These are phyloP conservation scores for Rosa chinensis DNA, from an alignment of 306 rosid species.

Conservation along the genomic window DNA sequence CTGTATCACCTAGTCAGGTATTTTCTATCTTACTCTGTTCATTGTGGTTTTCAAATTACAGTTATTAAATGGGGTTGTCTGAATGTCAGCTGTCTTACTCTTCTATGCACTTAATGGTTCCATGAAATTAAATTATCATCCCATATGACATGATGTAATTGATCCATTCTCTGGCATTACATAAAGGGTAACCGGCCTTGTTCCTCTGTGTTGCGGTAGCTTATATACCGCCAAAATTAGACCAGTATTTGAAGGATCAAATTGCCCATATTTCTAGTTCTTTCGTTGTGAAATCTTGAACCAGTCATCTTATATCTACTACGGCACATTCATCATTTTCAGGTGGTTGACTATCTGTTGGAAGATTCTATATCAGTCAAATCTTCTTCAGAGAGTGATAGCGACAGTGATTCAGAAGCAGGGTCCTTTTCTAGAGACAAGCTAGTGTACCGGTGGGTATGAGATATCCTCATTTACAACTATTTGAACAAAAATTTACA, in stretches of 20 bases:
- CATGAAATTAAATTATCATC: background rate
- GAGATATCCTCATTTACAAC: too few species aligned
- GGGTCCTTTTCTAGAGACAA: conserved; percentile 39
- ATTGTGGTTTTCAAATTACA: background rate
- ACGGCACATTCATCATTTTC: conserved; percentile 12
- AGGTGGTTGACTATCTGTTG: conserved; percentile 70
- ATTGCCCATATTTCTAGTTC: background rate
- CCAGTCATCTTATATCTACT: background rate
- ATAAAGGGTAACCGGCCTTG: background rate
- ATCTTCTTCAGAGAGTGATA: conserved; percentile 78
- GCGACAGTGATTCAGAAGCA: conserved; percentile 73
- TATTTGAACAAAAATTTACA: too few species aligned
- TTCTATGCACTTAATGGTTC: background rate
- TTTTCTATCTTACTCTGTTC: conserved; percentile 5
- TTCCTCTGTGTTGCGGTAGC: background rate
- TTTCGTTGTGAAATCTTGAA: background rate
- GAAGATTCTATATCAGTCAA: conserved; percentile 33
- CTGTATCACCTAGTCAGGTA: conserved; percentile 64
- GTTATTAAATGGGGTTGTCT: background rate
- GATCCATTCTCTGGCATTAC: background rate
- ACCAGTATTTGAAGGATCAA: background rate
- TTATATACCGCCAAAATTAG: background rate
- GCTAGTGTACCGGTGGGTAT: too few species aligned
- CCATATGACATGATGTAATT: background rate
- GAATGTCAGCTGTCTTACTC: background rate